Evolutionary conservation across 805 yeast species (phyloP).

Genomic region (Candida manassasensis): DNA sequence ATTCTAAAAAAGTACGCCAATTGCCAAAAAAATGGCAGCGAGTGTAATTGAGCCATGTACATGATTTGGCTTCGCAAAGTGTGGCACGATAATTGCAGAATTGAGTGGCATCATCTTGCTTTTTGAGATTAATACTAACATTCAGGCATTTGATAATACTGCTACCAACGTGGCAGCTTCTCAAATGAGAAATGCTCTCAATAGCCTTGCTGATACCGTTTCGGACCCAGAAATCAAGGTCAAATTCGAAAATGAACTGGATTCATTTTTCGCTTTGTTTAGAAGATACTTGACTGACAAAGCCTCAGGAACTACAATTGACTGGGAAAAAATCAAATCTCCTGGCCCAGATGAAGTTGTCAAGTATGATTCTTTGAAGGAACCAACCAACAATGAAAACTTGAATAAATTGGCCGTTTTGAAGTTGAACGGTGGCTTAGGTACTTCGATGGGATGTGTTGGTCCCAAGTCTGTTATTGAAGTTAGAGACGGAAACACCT

Average conservation of each 20-base stretch:
- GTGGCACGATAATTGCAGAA: not conserved
- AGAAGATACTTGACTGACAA: conserved; percentile 89
- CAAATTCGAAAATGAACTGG: conserved; percentile 87
- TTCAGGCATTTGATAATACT: conserved; percentile 85
- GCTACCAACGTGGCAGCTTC: conserved; percentile 94
- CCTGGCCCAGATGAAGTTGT: conserved; percentile 89
- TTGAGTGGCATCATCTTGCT: not conserved
- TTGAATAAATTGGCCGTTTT: conserved; percentile 87
- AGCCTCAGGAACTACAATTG: conserved; percentile 77
- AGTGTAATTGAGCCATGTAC: not conserved
- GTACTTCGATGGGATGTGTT: conserved; percentile 99
- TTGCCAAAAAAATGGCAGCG: not conserved
- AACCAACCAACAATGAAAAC: conserved; percentile 35
- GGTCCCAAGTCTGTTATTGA: conserved; percentile 98
- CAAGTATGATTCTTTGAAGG: conserved; percentile 53
- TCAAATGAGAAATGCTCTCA: conserved; percentile 95
- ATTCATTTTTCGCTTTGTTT: conserved; percentile 86
- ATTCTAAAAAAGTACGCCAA: not conserved
- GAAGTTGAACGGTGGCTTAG: conserved; percentile 96
- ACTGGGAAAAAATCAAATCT: conserved; percentile 94
- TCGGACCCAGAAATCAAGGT: conserved; percentile 42
- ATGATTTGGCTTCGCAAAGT: not conserved
- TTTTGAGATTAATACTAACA: conserved; percentile 18
- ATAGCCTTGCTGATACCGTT: conserved; percentile 82
- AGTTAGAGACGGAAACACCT: conserved; percentile 97